Percentiles rank a stretch among this genome's conserved stretches.
phyloP scores from a whole-genome alignment of 148 eudicot species.

The Rhododendron griersonianum region DNA sequence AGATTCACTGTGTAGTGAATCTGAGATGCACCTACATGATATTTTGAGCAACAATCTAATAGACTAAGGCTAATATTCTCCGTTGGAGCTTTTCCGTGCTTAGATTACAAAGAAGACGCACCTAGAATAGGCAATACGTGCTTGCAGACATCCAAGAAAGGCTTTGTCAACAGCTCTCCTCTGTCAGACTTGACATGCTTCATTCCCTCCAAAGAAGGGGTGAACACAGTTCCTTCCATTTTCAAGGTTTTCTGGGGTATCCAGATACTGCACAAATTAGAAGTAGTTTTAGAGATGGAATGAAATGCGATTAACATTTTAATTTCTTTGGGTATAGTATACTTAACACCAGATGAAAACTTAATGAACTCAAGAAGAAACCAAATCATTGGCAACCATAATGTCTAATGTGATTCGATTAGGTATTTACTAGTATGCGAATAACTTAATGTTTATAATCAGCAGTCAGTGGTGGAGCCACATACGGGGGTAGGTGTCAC shows the following conservation, averaged over 20 bases:
- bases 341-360: too few species aligned
- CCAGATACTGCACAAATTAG: neutral
- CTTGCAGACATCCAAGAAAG: slow-evolving; percentile 90
- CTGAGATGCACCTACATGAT: neutral
- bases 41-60: neutral
- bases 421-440: too few species aligned
- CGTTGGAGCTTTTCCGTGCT: neutral
- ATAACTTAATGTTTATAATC: too few species aligned
- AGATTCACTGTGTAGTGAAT: too few species aligned
- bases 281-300: too few species aligned
- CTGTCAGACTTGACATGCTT: slow-evolving; percentile 65
- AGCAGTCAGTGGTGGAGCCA: too few species aligned
- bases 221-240: slow-evolving; percentile 72
- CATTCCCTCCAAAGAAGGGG: slow-evolving; percentile 69
- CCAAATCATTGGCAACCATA: too few species aligned
- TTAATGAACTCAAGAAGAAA: too few species aligned
- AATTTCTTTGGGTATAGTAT: too few species aligned
- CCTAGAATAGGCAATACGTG: slow-evolving; percentile 83
- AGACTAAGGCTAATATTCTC: neutral
- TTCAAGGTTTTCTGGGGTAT: slow-evolving; percentile 20
- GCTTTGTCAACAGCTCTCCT: slow-evolving; percentile 67
- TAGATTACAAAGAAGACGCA: slow-evolving; percentile 12
- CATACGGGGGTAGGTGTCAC: too few species aligned
- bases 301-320: too few species aligned
- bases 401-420: too few species aligned